Conservation (phyloP, 139 green algal species). For the Trebouxia sp. region DNA sequence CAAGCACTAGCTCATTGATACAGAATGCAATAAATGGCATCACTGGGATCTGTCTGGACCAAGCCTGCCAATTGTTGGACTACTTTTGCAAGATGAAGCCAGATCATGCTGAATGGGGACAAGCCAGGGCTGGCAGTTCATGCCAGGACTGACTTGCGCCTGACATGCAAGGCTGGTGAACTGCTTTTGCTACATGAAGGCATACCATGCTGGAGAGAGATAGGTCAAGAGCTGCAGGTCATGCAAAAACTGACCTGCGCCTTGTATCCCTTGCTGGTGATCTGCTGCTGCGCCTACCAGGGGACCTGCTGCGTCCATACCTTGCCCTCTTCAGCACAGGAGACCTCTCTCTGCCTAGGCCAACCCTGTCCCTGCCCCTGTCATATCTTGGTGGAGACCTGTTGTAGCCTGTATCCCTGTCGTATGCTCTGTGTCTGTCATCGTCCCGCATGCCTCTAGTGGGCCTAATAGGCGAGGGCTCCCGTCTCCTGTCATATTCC, state of each 20-base stretch:
- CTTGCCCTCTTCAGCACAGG: constrained; percentile 14
- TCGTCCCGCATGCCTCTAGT: background rate
- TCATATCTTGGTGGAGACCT: background rate
- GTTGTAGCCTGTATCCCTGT: background rate
- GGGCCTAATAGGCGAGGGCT: background rate
- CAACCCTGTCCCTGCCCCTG: background rate
- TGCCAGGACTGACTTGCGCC: too few species aligned
- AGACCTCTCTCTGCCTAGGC: background rate
- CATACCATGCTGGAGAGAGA: too few species aligned
- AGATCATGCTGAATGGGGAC: too few species aligned
- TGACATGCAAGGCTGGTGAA: too few species aligned
- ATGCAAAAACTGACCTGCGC: background rate
- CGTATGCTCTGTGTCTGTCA: background rate
- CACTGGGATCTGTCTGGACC: too few species aligned
- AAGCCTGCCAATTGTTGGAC: too few species aligned
- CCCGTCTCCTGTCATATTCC: background rate
- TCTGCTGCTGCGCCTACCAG: background rate
- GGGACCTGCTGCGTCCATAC: constrained; percentile 12
- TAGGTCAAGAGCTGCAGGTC: too few species aligned
- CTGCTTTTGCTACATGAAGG: too few species aligned
- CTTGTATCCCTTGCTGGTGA: background rate
- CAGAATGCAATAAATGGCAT: too few species aligned
- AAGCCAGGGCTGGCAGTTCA: too few species aligned
- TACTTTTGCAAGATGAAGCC: too few species aligned
- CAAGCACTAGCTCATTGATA: too few species aligned